Base-by-base conservation (phyloP, 176 grass and related monocot species). In the Pharus latifolius region DNA sequence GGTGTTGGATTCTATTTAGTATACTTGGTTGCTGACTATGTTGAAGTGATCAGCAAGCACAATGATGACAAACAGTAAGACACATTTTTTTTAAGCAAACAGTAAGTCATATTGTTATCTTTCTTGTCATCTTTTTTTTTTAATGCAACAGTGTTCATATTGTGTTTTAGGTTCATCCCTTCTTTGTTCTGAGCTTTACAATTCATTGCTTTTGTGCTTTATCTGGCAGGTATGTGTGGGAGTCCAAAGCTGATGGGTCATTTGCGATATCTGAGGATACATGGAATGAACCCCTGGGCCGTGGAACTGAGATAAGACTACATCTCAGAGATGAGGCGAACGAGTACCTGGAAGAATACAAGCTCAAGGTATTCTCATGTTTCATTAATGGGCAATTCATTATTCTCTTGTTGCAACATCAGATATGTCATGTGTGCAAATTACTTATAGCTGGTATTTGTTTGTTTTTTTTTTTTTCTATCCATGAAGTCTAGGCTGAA, bases 11-110 rank as follows among this genome's bases (percentile, higher is more conserved):
- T 98, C 75, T 98, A 98, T 65, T 98, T 89, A 48, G 94, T 98
- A 16, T 98, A 98, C 80, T 79, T 98, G 78, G 89, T 90, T 59
- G 89, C 94, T 59, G 94, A 98, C 67, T 98, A 98, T 67, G 94
- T 98, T n/a, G 94, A 98, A 84, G 94, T 98, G 50, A 52, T 98
- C 72, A 98, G 94, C 94, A 98, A 98, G 78, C 94, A 98, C 81
- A 98, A 93, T 34, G 94, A 98, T 72, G 94, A 98, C 84, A 87
- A 87, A 83, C 94, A 98, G 94, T 98, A 90, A 74, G 94, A 25
- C 3, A n/a, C n/a, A n/a, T n/a, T n/a, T n/a, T n/a, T n/a, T n/a
- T n/a, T n/a, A n/a, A n/a, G n/a, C n/a, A n/a, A n/a, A n/a, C n/a
- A n/a, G n/a, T n/a, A n/a, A n/a, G n/a, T n/a, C n/a, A n/a, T n/a